Evolutionary conservation across 164 flowering plant species (phyloP).

Genomic region (Akebia trifoliata): DNA sequence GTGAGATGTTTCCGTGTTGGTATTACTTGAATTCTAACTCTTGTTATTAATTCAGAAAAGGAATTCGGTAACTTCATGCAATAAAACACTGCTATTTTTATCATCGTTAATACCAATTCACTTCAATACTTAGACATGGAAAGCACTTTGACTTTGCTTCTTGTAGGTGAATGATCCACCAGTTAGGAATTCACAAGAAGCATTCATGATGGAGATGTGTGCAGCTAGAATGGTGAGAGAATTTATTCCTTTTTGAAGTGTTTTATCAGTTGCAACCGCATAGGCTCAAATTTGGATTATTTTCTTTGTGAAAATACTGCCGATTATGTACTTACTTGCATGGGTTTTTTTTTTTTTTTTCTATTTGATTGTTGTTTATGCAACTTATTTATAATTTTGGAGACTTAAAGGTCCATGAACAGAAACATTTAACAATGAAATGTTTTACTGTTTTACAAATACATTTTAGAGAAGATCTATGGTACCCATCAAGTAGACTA

Average conservation of each 20-base stretch:
- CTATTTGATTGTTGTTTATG: no score
- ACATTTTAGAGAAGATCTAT: background rate
- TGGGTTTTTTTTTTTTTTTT: no score
- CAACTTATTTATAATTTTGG: no score
- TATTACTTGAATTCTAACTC: no score
- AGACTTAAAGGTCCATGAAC: no score
- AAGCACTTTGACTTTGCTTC: slow-evolving; percentile 11
- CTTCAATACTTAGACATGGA: background rate
- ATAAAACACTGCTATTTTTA: background rate
- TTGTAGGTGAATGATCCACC: slow-evolving; percentile 79
- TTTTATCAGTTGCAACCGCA: background rate
- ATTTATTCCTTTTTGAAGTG: background rate
- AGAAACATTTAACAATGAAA: no score
- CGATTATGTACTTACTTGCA: no score
- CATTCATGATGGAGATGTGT: slow-evolving; percentile 95
- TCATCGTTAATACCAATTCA: background rate
- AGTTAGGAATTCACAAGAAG: slow-evolving; percentile 86
- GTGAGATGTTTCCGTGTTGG: no score
- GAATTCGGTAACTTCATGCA: no score
- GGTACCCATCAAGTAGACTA: background rate
- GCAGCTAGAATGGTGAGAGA: slow-evolving; percentile 79
- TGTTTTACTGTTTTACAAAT: background rate
- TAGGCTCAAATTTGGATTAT: background rate
- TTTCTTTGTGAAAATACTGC: background rate
- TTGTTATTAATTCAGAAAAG: no score